A percentile compares a stretch with the other conserved stretches of the same genome.
Conservation (phyloP, 164 flowering plant species). For the Vitis amurensis region DNA sequence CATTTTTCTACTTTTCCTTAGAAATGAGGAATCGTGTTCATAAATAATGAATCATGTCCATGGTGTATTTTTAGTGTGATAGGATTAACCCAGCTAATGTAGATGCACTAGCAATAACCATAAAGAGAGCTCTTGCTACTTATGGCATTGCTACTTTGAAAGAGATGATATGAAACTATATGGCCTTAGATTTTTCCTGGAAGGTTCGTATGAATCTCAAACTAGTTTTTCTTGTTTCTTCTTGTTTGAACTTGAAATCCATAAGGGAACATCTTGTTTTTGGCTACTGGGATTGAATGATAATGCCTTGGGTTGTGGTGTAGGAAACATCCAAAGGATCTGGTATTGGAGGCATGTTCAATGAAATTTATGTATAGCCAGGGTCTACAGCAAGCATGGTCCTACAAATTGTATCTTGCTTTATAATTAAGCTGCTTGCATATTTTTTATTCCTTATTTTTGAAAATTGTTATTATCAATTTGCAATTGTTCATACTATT, state of each 20-base stretch:
- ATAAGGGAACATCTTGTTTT: not conserved
- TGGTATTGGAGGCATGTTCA: no score
- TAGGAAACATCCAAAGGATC: constrained; percentile 54
- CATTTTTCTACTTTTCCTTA: no score
- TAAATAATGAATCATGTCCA: no score
- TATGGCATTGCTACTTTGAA: constrained; percentile 46
- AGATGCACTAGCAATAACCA: constrained; percentile 39
- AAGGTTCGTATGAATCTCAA: constrained; percentile 40
- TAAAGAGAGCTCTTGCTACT: constrained; percentile 47
- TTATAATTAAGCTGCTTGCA: no score
- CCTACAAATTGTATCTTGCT: no score
- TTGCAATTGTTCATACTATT: no score
- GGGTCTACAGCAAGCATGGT: no score
- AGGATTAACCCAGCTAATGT: constrained; percentile 63
- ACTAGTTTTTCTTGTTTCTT: not conserved
- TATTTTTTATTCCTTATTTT: no score
- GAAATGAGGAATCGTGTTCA: no score
- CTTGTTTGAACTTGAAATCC: not conserved
- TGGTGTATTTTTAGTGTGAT: constrained; percentile 45
- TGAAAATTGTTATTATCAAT: no score
- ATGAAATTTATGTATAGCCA: no score
- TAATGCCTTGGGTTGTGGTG: constrained; percentile 3
- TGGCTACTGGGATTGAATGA: not conserved
- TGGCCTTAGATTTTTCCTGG: constrained; percentile 84
- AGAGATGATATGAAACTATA: constrained; percentile 66